Evolutionary conservation across 2,329 filamentous ascomycete species (phyloP).

Genomic region (Hypoxylon sp.): DNA sequence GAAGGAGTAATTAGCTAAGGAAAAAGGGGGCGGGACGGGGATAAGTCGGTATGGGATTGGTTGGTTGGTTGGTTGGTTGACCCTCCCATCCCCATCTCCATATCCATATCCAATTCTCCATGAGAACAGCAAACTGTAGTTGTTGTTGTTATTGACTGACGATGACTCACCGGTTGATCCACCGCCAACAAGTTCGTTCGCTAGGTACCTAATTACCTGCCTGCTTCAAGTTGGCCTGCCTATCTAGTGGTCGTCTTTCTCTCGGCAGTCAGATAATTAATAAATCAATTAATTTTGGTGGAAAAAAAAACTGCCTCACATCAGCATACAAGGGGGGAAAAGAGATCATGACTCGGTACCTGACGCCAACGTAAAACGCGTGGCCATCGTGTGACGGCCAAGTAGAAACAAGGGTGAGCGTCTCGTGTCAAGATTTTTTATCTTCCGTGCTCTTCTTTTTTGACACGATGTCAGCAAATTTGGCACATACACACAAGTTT

Average conservation of each 20-base stretch:
- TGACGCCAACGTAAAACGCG: slow-evolving; percentile 10
- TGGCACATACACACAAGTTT: too few species aligned
- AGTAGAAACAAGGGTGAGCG: slow-evolving; percentile 13
- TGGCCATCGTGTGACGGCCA: slow-evolving; percentile 21
- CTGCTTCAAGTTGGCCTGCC: not conserved
- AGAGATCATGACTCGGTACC: slow-evolving; percentile 26
- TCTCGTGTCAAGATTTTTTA: slow-evolving; percentile 4
- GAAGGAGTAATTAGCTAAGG: slow-evolving; percentile 27
- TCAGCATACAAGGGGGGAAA: slow-evolving; percentile 27
- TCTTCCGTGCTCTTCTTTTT: not conserved
- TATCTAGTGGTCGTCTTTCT: slow-evolving; percentile 3
- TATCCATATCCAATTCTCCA: too few species aligned
- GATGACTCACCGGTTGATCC: slow-evolving; percentile 35
- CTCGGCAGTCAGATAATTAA: too few species aligned
- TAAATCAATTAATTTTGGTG: not conserved
- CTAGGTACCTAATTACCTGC: not conserved
- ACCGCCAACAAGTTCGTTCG: slow-evolving; percentile 2
- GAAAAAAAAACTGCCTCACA: slow-evolving; percentile 28
- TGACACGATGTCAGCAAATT: not conserved
- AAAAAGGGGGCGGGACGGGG: not conserved
- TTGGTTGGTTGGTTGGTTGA: slow-evolving; percentile 21
- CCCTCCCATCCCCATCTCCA: too few species aligned
- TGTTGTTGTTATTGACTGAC: too few species aligned
- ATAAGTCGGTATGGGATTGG: slow-evolving; percentile 3
- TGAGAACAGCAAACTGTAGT: too few species aligned